phyloP scores from a whole-genome alignment of 139 green algal genomes.

The Coelastrella sp. region DNA sequence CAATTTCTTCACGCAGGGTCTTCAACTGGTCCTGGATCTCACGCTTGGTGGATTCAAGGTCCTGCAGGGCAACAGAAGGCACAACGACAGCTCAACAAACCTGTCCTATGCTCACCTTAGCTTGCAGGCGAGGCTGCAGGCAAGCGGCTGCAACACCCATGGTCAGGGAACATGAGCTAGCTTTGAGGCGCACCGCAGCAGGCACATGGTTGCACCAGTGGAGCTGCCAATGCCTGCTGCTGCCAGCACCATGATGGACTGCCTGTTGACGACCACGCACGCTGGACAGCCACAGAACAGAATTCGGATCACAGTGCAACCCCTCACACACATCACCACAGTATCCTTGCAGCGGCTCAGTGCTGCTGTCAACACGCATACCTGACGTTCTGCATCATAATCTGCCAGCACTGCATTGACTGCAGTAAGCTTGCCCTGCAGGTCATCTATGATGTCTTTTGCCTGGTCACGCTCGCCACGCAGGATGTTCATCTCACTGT shows the following conservation, averaged over 20 bases:
- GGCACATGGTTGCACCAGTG: no score
- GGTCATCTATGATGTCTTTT: slow-evolving; percentile 60
- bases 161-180: no score
- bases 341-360: background rate
- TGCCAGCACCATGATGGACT: background rate
- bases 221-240: background rate
- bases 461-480: slow-evolving; percentile 64
- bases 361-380: background rate
- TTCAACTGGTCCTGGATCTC: slow-evolving; percentile 62
- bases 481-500: slow-evolving; percentile 69
- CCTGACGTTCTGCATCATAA: slow-evolving; percentile 35
- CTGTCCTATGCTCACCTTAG: no score
- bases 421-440: slow-evolving; percentile 46
- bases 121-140: no score
- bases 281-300: no score
- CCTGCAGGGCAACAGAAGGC: background rate
- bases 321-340: no score
- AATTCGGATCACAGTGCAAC: no score
- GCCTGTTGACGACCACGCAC: background rate
- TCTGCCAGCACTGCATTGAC: slow-evolving; percentile 24
- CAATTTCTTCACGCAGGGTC: slow-evolving; percentile 54
- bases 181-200: no score
- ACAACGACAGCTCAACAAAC: no score
- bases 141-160: no score
- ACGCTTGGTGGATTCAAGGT: slow-evolving; percentile 48